Percentiles rank a stretch among this genome's conserved stretches.
These are phyloP conservation scores for Aspergillus uvarum DNA, from an alignment of 2,329 filamentous ascomycete species.

Conservation along the genomic window DNA sequence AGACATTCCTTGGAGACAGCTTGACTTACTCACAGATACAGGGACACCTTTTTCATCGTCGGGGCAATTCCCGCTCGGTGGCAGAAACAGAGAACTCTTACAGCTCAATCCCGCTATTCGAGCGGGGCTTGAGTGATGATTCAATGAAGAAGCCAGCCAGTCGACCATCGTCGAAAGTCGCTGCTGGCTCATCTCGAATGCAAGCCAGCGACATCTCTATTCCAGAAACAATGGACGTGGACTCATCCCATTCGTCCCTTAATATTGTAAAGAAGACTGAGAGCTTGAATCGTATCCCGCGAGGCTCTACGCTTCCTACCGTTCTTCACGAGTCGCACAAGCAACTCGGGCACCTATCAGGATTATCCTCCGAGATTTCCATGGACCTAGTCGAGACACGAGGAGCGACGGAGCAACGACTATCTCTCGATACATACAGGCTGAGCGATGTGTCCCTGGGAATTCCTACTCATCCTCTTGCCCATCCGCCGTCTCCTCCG, in stretches of 20 bases:
- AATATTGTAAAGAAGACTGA: conserved; percentile 54
- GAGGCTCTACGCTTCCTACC: conserved; percentile 44
- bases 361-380: conserved; percentile 53
- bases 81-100: conserved; percentile 71
- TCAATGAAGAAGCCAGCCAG: conserved; percentile 48
- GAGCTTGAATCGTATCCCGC: conserved; percentile 50
- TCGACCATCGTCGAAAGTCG: conserved; percentile 17
- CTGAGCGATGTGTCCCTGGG: conserved; percentile 40
- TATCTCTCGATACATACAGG: conserved; percentile 35
- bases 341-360: conserved; percentile 54
- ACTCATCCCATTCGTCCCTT: conserved; percentile 50
- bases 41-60: conserved; percentile 30
- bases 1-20: conserved; percentile 24
- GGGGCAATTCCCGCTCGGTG: conserved; percentile 44
- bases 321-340: conserved; percentile 34
- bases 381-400: conserved; percentile 50
- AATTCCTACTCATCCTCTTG: conserved; percentile 46
- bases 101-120: conserved; percentile 72
- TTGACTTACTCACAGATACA: conserved; percentile 28
- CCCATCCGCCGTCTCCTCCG: conserved; percentile 48
- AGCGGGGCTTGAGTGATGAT: conserved; percentile 58
- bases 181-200: conserved; percentile 24
- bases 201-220: conserved; percentile 31
- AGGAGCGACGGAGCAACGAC: conserved; percentile 35
- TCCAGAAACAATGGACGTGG: conserved; percentile 28